A percentile compares a stretch with the other conserved stretches of the same genome.
These are phyloP conservation scores for Conticribra guillardii DNA, from an alignment of 108 stramenopile genomes.

Conservation along the genomic window DNA sequence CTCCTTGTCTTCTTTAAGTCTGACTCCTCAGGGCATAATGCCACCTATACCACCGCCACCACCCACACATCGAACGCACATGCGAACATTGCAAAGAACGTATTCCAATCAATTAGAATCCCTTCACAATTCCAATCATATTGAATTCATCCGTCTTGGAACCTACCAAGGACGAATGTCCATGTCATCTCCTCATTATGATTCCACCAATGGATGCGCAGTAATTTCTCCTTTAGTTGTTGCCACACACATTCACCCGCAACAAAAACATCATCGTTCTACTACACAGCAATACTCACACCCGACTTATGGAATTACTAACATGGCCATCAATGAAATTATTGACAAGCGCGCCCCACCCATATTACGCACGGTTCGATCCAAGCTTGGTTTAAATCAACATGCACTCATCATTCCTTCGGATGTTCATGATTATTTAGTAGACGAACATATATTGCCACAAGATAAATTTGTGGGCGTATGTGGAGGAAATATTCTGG, in stretches of 20 bases:
- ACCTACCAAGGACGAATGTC: constrained; percentile 83
- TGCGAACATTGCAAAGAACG: constrained; percentile 13
- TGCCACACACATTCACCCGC: constrained; percentile 49
- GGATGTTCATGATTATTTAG: constrained; percentile 91
- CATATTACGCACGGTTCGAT: constrained; percentile 64
- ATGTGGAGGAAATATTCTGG: constrained; percentile 81
- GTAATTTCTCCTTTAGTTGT: constrained; percentile 88
- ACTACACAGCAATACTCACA: constrained; percentile 21
- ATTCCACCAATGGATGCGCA: constrained; percentile 89
- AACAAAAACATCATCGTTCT: constrained; percentile 15
- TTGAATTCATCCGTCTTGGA: constrained; percentile 61
- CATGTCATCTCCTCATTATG: constrained; percentile 28
- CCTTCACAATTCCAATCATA: constrained; percentile 50
- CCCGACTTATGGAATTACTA: constrained; percentile 54
- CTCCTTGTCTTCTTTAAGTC: constrained; percentile 21
- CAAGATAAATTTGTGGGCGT: constrained; percentile 88
- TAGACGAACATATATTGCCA: constrained; percentile 76
- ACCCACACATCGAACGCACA: constrained; percentile 20
- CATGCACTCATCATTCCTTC: constrained; percentile 87
- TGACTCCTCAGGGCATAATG: constrained; percentile 2
- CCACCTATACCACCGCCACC: neutral
- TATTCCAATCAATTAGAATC: constrained; percentile 33
- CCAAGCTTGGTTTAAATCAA: constrained; percentile 71
- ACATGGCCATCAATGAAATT: constrained; percentile 61
- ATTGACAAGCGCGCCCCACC: constrained; percentile 78